phyloP scores from a whole-genome alignment of 202 grass and related monocot species.

The Panicum virgatum region DNA sequence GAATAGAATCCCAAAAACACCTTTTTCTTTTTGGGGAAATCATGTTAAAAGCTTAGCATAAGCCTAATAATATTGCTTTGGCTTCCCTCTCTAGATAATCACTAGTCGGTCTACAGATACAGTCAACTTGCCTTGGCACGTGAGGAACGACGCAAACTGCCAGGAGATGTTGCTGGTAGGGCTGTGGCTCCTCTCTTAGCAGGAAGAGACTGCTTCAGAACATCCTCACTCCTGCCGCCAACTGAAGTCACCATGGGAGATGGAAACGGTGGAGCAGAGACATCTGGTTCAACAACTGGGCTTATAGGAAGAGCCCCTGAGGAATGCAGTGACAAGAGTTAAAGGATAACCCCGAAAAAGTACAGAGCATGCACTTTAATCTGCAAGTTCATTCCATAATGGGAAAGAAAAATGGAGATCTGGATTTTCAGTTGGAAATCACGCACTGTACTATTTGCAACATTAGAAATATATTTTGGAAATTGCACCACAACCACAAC shows the following conservation, averaged over 20 bases:
- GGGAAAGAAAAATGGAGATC: background rate
- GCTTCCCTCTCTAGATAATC: background rate
- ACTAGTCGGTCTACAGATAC: background rate
- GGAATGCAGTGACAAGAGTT: conserved; percentile 5
- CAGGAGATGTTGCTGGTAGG: conserved; percentile 38
- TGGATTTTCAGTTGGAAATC: background rate
- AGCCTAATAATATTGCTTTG: background rate
- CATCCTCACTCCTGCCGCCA: conserved; percentile 34
- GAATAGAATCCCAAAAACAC: background rate
- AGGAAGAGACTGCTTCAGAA: conserved; percentile 20
- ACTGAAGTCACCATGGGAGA: conserved; percentile 34
- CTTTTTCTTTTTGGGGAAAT: background rate
- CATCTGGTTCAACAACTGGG: conserved; percentile 28
- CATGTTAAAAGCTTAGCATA: background rate
- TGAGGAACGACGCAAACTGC: conserved; percentile 37
- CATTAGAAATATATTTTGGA: background rate
- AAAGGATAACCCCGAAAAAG: background rate
- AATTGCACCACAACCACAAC: background rate
- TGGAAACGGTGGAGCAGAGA: conserved; percentile 30
- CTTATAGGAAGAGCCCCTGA: conserved; percentile 37
- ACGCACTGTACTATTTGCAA: background rate
- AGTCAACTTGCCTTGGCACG: conserved; percentile 45
- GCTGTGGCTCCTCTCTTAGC: conserved; percentile 35
- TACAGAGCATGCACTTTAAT: conserved; percentile 1
- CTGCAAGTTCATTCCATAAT: background rate